Evolutionary conservation across 805 yeast genomes (phyloP).

Genomic region (Monosporozyma yasuniensis): DNA sequence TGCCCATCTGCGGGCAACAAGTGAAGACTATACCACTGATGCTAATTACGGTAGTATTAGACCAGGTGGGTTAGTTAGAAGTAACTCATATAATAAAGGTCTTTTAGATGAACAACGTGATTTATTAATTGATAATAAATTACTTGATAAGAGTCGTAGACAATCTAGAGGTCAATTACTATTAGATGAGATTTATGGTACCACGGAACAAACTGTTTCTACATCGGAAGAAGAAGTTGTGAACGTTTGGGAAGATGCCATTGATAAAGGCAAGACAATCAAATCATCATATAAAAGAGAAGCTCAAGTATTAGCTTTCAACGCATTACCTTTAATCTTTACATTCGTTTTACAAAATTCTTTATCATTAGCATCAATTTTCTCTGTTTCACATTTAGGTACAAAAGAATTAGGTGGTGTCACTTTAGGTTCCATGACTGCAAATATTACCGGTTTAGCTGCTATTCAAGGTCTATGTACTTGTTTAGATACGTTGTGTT

Average conservation of each 20-base stretch:
- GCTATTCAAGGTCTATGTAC: conserved; percentile 74
- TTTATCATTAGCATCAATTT: conserved; percentile 65
- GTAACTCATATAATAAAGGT: conserved; percentile 13
- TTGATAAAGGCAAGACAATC: conserved; percentile 24
- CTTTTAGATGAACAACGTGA: conserved; percentile 28
- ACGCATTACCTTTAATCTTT: conserved; percentile 53
- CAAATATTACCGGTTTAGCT: conserved; percentile 67
- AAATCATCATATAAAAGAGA: conserved; percentile 34
- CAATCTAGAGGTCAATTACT: conserved; percentile 3
- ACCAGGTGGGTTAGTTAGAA: neutral
- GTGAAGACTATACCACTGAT: neutral
- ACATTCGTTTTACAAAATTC: conserved; percentile 68
- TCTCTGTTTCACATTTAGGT: conserved; percentile 69
- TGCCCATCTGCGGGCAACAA: neutral
- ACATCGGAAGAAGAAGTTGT: conserved; percentile 15
- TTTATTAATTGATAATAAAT: conserved; percentile 26
- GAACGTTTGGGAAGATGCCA: conserved; percentile 26
- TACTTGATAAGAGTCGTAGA: conserved; percentile 9
- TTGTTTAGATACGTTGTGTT: conserved; percentile 66
- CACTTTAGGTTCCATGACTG: conserved; percentile 67
- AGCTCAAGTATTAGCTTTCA: conserved; percentile 33
- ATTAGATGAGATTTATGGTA: conserved; percentile 10
- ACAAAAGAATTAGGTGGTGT: conserved; percentile 66
- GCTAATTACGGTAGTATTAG: conserved; percentile 3
- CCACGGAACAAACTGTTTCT: conserved; percentile 3